Conservation (phyloP, 352 stramenopile genomes). For the Pseudoperonospora humuli region DNA sequence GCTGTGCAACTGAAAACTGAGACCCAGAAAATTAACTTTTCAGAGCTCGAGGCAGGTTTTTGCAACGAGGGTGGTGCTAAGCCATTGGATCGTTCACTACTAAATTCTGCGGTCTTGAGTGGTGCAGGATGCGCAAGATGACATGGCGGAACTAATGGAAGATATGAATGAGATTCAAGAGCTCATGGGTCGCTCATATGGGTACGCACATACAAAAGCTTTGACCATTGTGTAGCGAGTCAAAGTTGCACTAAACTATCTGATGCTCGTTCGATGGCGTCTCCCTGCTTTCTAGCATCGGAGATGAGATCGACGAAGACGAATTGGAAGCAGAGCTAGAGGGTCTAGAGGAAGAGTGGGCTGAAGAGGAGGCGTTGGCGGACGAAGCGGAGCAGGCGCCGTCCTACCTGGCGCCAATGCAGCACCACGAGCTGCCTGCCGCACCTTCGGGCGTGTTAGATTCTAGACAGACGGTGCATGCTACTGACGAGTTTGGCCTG, state of each 20-base stretch:
- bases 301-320: conserved; percentile 91
- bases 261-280: not conserved
- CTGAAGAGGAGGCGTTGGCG: conserved; percentile 48
- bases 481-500: conserved; percentile 71
- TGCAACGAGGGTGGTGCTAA: not conserved
- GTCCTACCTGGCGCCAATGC: conserved; percentile 50
- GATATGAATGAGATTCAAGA: conserved; percentile 99
- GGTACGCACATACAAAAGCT: conserved; percentile 28
- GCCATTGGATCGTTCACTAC: not conserved
- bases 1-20: conserved; percentile 88
- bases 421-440: conserved; percentile 50
- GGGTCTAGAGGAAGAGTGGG: conserved; percentile 91
- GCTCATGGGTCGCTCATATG: conserved; percentile 92
- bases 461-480: conserved; percentile 14
- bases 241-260: not conserved
- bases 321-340: conserved; percentile 93
- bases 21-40: conserved; percentile 94
- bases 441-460: conserved; percentile 43
- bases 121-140: conserved; percentile 89
- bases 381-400: conserved; percentile 39
- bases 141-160: conserved; percentile 96
- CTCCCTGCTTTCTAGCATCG: conserved; percentile 48
- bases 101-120: not conserved
- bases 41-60: conserved; percentile 87
- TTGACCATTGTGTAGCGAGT: not conserved